phyloP scores from a whole-genome alignment of 805 yeast species.

The Candida oleophila region DNA sequence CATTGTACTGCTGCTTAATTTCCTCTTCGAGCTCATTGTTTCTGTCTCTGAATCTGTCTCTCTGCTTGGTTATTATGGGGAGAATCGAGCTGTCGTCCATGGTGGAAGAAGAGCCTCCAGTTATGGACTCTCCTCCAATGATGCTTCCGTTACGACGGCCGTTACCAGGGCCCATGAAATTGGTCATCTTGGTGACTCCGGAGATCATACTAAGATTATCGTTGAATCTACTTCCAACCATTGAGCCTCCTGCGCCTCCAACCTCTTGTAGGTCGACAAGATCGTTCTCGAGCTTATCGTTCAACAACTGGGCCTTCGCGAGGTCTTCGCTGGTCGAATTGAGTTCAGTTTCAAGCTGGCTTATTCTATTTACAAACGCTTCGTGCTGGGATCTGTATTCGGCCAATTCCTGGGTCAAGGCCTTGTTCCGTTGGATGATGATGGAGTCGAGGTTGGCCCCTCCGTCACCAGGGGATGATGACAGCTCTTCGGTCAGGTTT shows the following conservation, averaged over 20 bases:
- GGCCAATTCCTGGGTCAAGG: slow-evolving; percentile 67
- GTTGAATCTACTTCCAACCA: slow-evolving; percentile 45
- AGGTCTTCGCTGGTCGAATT: slow-evolving; percentile 35
- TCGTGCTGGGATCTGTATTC: slow-evolving; percentile 60
- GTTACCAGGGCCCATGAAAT: slow-evolving; percentile 17
- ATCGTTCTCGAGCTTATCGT: slow-evolving; percentile 72
- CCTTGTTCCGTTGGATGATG: slow-evolving; percentile 68
- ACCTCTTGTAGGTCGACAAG: slow-evolving; percentile 55
- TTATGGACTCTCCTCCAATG: slow-evolving; percentile 30
- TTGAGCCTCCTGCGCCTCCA: slow-evolving; percentile 7
- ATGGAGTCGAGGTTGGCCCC: slow-evolving; percentile 50
- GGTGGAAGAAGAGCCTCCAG: slow-evolving; percentile 33
- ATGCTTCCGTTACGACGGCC: slow-evolving; percentile 15
- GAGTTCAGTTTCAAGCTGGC: slow-evolving; percentile 38
- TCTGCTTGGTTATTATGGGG: slow-evolving; percentile 89
- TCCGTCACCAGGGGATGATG: slow-evolving; percentile 22
- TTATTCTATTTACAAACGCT: slow-evolving; percentile 40
- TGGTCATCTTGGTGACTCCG: slow-evolving; percentile 34
- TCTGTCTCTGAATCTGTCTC: slow-evolving; percentile 87
- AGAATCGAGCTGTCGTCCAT: slow-evolving; percentile 52
- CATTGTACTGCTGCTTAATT: slow-evolving; percentile 53
- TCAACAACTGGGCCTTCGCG: slow-evolving; percentile 43
- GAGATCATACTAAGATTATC: slow-evolving; percentile 70
- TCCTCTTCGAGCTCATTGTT: slow-evolving; percentile 85
- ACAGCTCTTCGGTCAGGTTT: slow-evolving; percentile 28